Conservation (phyloP, 345 rosid genomes). For the Fremontodendron californicum region DNA sequence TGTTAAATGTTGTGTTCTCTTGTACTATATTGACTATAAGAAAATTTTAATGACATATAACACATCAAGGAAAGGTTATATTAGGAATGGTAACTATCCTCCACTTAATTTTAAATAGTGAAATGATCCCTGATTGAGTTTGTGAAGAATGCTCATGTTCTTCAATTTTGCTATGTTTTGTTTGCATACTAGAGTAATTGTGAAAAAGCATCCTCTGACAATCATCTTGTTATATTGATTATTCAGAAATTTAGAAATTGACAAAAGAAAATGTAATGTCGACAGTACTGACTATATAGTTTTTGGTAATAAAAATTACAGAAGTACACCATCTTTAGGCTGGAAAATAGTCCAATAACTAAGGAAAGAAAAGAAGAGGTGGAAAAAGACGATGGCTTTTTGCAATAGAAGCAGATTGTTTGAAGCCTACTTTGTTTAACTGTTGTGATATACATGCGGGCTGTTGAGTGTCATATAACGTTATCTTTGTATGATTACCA, state of each 20-base stretch:
- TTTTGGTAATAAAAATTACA: not conserved
- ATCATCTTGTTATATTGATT: not conserved
- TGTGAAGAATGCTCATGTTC: not conserved
- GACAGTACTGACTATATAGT: not conserved
- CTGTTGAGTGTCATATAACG: not conserved
- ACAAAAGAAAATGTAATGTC: not conserved
- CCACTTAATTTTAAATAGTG: not conserved
- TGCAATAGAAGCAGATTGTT: not conserved
- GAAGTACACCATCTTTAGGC: not conserved
- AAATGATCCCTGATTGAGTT: not conserved
- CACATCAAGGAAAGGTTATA: not conserved
- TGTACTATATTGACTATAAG: not conserved
- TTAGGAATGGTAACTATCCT: not conserved
- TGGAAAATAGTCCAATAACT: not conserved
- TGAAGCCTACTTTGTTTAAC: not conserved
- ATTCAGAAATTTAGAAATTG: not conserved
- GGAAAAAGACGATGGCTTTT: not conserved
- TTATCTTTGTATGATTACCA: not conserved
- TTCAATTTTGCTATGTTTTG: not conserved
- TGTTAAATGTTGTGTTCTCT: not conserved
- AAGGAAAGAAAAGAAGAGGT: not conserved
- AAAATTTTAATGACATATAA: not conserved
- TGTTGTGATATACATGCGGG: not conserved
- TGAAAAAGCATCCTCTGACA: not conserved
- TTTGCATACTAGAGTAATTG: not conserved